Base-by-base conservation (phyloP, 257 asterid genomes). In the Linaria vulgaris region DNA sequence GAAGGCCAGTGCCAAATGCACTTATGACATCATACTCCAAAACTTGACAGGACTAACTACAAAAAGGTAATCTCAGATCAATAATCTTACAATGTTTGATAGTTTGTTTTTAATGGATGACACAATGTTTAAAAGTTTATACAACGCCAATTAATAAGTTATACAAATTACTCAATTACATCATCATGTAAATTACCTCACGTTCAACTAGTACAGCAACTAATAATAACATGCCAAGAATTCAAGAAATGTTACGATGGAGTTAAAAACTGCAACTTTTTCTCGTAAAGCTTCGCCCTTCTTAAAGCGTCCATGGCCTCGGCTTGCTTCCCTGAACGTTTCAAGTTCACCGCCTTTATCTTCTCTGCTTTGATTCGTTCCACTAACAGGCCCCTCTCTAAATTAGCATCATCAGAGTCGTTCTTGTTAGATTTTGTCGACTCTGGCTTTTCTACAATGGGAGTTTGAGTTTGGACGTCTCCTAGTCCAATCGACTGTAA, bases 301-400 rank as follows among this genome's bases (percentile, higher is more conserved):
- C 94, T 69, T 22, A 92, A 75, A 64, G 94, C 89, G 61, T 79
- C 94, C 82, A 89, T 57, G 25, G 97, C 99, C 82, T 89, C 97
- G 2, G 80, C 81, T 75, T 82, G 95, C 85, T 90, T 85, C 60
- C 99, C 99, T 4, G 86, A 72, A 56, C 92, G 91, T 76, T 94
- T 94, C 19, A 90, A 77, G 75, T 76, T 84, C 48, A 94, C 66
- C 4, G 96, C 99, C 78, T 87, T 87, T 3, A 83, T 59, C 68
- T 86, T 94, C 88, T 94, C 97, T 0, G 76, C 80, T 82, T 80
- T 94, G 15, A 87, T 81, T 53, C 56, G 83, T 70, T 84, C 90
- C 59, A 63, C 73, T 74, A 94, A 67, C 61, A 79, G 85, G 49
- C 48, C 61, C 66, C 80, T 83, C 84, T 94, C 97, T 5, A 51